Percentiles rank a stretch among this genome's conserved stretches.
phyloP scores from a whole-genome alignment of 495 filamentous ascomycete species.

The Entonaema liquescens region DNA sequence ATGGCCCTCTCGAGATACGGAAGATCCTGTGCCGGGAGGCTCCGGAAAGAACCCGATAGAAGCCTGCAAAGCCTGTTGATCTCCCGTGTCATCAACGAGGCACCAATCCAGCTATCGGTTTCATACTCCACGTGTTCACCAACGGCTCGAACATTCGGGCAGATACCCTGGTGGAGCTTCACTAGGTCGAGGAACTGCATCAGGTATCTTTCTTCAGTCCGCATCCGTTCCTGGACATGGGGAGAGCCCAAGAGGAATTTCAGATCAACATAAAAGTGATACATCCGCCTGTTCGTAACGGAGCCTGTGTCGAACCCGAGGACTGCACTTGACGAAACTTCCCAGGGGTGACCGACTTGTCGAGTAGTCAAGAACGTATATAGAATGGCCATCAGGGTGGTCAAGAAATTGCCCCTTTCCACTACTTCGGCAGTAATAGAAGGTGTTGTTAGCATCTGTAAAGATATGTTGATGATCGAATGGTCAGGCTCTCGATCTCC shows the following conservation, averaged over 20 bases:
- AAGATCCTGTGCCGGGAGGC: constrained; percentile 66
- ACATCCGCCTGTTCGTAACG: constrained; percentile 92
- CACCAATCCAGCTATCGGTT: constrained; percentile 96
- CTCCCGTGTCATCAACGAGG: constrained; percentile 91
- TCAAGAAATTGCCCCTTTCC: constrained; percentile 93
- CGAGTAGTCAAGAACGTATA: constrained; percentile 97
- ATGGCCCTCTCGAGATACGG: constrained; percentile 76
- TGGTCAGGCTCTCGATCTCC: constrained; percentile 97
- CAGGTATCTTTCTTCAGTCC: constrained; percentile 84
- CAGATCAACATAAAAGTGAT: constrained; percentile 94
- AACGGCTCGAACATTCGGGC: constrained; percentile 89
- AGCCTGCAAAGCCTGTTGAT: constrained; percentile 91
- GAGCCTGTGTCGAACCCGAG: constrained; percentile 92
- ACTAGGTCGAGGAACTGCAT: constrained; percentile 95
- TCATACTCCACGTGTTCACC: constrained; percentile 98
- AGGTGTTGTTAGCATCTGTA: constrained; percentile 96
- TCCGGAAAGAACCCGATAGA: constrained; percentile 84
- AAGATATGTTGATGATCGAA: constrained; percentile 95
- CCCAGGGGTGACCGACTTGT: constrained; percentile 91
- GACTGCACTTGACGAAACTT: constrained; percentile 82
- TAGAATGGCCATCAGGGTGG: constrained; percentile 91
- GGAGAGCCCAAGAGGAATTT: constrained; percentile 87
- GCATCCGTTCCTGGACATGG: constrained; percentile 82
- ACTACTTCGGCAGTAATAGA: constrained; percentile 96
- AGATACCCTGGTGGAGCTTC: constrained; percentile 95